Evolutionary conservation across 2,329 filamentous ascomycete genomes (phyloP), one percentile per base, ranked within the genome.

Genomic region (Diaporthe ampelina): DNA sequence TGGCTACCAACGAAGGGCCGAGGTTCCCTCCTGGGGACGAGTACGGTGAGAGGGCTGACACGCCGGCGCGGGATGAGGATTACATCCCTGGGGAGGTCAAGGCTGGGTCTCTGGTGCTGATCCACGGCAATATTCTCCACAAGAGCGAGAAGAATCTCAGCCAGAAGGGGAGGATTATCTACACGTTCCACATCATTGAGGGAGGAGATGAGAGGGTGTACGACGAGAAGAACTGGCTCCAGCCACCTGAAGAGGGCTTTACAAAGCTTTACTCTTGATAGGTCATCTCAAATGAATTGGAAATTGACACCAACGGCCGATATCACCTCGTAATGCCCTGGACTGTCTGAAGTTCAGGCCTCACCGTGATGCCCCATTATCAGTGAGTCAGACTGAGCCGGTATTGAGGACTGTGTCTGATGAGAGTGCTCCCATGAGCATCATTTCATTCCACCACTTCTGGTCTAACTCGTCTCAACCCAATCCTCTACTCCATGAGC

Each of bases 111-210:
- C 83, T 99, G 83, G 95, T 98, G 63, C 85, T 99, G 76, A 98
- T 99, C 77, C 96, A 99, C 85, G 97, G 97, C 1, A 98, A 98
- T 83, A 85, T 98, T 79, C 82, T 98, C 85, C 97, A 99, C 84
- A 97, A 97, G 90, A 98, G 95, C 82, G 95, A 98, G 89, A 94
- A 90, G 88, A 99, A 99, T 82, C 89, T 90, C 73, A 97, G 95
- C 82, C 84, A 89, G 77, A 96, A 94, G 87, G 95, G 95, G 29
- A 89, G 96, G 77, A 97, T 97, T 81, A 98, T 98, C 71, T 99
- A 98, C 84, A 98, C 97, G 0, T 99, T 98, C 82, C 97, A 99
- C 86, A 91, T 97, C 74, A 98, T 98, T 80, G 97, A 98, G 85
- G 94, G 93, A 3, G 81, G 73, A 0, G 90, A 93, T 26, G 88